phyloP scores from a whole-genome alignment of 2,329 filamentous ascomycete genomes.

The Microcyclospora tardicrescens region DNA sequence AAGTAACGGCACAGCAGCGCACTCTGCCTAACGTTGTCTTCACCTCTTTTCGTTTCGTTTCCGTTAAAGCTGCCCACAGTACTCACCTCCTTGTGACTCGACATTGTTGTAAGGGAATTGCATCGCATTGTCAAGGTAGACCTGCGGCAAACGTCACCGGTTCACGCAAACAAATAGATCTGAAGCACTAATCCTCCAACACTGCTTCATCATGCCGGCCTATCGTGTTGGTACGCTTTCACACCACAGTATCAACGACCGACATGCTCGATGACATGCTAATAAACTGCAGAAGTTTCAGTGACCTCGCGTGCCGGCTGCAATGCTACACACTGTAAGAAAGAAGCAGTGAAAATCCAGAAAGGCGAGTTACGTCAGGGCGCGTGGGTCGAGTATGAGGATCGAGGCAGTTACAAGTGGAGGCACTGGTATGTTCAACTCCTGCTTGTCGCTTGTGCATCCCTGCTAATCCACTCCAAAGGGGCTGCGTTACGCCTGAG shows the following conservation, averaged over 20 bases:
- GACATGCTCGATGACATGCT: no score
- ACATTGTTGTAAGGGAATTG: no score
- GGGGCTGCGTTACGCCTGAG: slow-evolving; percentile 78
- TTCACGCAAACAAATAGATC: no score
- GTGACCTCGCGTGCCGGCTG: slow-evolving; percentile 61
- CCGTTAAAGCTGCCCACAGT: background rate
- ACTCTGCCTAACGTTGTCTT: background rate
- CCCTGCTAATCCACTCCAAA: slow-evolving; percentile 25
- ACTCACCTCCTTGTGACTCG: no score
- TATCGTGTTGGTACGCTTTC: background rate
- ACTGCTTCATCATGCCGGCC: background rate
- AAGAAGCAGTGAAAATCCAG: slow-evolving; percentile 52
- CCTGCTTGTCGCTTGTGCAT: background rate
- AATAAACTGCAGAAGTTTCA: slow-evolving; percentile 48
- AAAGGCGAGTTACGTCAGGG: slow-evolving; percentile 74
- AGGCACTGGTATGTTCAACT: slow-evolving; percentile 62
- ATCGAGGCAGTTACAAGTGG: slow-evolving; percentile 57
- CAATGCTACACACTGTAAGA: slow-evolving; percentile 60
- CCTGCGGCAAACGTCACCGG: no score
- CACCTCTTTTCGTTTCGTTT: background rate
- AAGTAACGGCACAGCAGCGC: background rate
- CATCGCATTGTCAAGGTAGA: no score
- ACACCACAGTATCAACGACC: no score
- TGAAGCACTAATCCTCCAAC: background rate
- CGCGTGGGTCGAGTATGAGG: slow-evolving; percentile 50